phyloP scores from a whole-genome alignment of 805 yeast genomes.

The Yarrowia sp. region DNA sequence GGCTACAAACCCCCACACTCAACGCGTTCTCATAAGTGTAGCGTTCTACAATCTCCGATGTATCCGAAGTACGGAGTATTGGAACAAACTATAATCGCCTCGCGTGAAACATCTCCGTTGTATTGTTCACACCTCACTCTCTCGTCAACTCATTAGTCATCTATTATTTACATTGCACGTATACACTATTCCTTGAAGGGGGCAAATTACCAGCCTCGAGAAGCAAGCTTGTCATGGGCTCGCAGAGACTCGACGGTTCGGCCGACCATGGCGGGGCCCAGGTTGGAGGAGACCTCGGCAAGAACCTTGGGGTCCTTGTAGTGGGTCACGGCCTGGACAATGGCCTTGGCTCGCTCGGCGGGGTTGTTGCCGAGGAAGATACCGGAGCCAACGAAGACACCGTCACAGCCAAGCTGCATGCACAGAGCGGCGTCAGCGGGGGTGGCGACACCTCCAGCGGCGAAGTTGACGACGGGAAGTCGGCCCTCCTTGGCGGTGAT shows the following conservation, averaged over 20 bases:
- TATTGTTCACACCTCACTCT: neutral
- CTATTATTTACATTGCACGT: constrained; percentile 37
- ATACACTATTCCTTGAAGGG: neutral
- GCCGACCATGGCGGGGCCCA: constrained; percentile 82
- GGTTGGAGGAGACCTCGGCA: constrained; percentile 69
- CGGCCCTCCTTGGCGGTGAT: constrained; percentile 60
- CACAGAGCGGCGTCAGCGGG: constrained; percentile 87
- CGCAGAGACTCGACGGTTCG: constrained; percentile 61
- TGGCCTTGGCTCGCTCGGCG: constrained; percentile 74
- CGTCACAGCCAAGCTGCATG: constrained; percentile 82
- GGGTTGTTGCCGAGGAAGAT: constrained; percentile 79
- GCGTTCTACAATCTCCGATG: constrained; percentile 1
- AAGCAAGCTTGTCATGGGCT: constrained; percentile 50
- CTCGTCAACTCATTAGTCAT: constrained; percentile 28
- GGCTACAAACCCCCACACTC: no score
- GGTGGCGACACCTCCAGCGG: constrained; percentile 89
- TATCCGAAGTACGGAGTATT: no score
- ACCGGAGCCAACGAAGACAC: constrained; percentile 80
- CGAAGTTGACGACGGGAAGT: constrained; percentile 83
- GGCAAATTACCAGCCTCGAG: constrained; percentile 42
- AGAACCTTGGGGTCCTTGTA: constrained; percentile 66
- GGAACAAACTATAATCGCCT: neutral
- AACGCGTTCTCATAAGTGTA: no score
- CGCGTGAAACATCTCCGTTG: neutral
- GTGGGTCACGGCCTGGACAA: constrained; percentile 78